Evolutionary conservation across 495 filamentous ascomycete species (phyloP).

Genomic region (Hypomontagnella submonticulosa): DNA sequence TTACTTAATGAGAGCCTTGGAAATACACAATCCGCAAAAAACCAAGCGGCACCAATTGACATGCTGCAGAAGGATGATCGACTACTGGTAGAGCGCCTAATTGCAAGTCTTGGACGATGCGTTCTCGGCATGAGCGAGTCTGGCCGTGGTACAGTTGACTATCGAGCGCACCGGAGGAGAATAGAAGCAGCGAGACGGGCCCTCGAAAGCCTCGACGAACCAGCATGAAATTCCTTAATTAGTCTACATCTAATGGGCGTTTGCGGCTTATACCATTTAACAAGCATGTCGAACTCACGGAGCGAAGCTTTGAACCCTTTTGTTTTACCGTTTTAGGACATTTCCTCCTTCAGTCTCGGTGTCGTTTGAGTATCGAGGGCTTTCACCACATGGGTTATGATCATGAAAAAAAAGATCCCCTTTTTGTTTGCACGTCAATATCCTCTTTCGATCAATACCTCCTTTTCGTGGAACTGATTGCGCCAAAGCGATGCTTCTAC

Average conservation of each 20-base stretch:
- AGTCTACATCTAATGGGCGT: slow-evolving; percentile 34
- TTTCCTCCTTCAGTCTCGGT: slow-evolving; percentile 17
- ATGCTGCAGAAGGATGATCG: slow-evolving; percentile 74
- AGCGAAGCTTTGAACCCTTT: slow-evolving; percentile 8
- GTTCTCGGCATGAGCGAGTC: slow-evolving; percentile 73
- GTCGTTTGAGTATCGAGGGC: slow-evolving; percentile 13
- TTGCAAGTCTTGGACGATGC: slow-evolving; percentile 78
- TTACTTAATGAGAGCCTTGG: slow-evolving; percentile 55
- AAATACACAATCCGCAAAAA: slow-evolving; percentile 33
- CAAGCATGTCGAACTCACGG: slow-evolving; percentile 19
- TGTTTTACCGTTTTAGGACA: slow-evolving; percentile 18
- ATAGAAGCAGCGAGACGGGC: slow-evolving; percentile 78
- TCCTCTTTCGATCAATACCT: neutral
- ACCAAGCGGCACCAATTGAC: slow-evolving; percentile 52
- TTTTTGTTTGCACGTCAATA: slow-evolving; percentile 14
- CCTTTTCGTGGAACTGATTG: too few relatives aligned
- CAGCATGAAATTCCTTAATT: slow-evolving; percentile 20
- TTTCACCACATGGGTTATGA: slow-evolving; percentile 34
- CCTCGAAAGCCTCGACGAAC: slow-evolving; percentile 68
- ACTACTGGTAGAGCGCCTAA: slow-evolving; percentile 78
- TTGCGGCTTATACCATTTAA: slow-evolving; percentile 42
- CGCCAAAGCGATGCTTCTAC: slow-evolving; percentile 6
- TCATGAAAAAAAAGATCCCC: slow-evolving; percentile 34
- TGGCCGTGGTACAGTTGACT: slow-evolving; percentile 67
- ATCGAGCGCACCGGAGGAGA: slow-evolving; percentile 70